Conservation (phyloP, 78 protist species). For the Dictyostelium discoideum region DNA sequence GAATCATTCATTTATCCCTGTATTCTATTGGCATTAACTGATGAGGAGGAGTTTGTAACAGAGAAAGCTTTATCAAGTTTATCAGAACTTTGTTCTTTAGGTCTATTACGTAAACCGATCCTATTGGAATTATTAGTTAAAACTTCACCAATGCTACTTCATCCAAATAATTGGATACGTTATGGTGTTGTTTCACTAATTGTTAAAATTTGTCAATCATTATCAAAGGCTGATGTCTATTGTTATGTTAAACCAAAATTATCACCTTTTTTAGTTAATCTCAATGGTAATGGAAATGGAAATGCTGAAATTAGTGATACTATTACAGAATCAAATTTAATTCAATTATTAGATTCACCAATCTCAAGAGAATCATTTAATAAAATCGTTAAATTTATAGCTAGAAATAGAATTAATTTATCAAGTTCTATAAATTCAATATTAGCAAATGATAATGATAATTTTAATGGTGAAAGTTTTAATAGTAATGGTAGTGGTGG, state of each 20-base stretch:
- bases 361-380: conserved; percentile 71
- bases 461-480: neutral
- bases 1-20: conserved; percentile 79
- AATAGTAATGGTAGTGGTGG: neutral
- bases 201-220: conserved; percentile 8
- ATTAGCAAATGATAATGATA: neutral
- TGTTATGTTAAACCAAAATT: conserved; percentile 58
- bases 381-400: conserved; percentile 14
- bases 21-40: conserved; percentile 65
- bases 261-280: neutral
- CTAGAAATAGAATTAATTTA: neutral
- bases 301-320: conserved; percentile 14
- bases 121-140: conserved; percentile 56
- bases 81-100: conserved; percentile 30
- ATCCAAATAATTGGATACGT: conserved; percentile 83
- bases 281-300: neutral
- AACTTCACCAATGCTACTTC: conserved; percentile 76
- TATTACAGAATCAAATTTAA: conserved; percentile 23
- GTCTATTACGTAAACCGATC: conserved; percentile 65
- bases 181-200: conserved; percentile 78
- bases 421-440: neutral
- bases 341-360: conserved; percentile 44
- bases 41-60: conserved; percentile 83
- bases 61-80: conserved; percentile 74
- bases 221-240: conserved; percentile 62